Evolutionary conservation across 2,329 filamentous ascomycete genomes (phyloP).

Genomic region (Calcarisporium arbuscula): DNA sequence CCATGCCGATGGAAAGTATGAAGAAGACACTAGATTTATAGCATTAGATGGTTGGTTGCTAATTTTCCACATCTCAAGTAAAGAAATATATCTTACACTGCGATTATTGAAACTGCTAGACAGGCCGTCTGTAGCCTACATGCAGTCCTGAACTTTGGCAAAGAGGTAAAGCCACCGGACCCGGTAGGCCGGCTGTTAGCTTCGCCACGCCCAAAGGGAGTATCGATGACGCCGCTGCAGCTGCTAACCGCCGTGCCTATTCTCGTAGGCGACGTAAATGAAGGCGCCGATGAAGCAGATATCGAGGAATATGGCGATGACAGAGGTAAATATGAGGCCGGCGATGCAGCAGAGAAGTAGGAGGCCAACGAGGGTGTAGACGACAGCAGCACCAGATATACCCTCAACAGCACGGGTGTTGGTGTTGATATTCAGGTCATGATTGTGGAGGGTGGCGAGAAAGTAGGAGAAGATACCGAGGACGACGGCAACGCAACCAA

Average conservation of each 20-base stretch:
- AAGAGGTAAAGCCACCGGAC: slow-evolving; percentile 36
- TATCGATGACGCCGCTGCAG: slow-evolving; percentile 57
- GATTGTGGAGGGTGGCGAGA: slow-evolving; percentile 63
- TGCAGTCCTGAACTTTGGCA: slow-evolving; percentile 45
- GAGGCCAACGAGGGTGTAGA: slow-evolving; percentile 70
- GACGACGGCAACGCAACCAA: slow-evolving; percentile 65
- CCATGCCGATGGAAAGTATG: slow-evolving; percentile 62
- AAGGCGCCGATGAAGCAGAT: slow-evolving; percentile 69
- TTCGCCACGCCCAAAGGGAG: slow-evolving; percentile 61
- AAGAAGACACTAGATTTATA: slow-evolving; percentile 57
- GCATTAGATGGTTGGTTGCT: not conserved
- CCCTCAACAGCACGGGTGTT: slow-evolving; percentile 70
- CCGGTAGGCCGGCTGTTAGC: slow-evolving; percentile 43
- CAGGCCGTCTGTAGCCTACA: slow-evolving; percentile 72
- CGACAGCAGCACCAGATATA: slow-evolving; percentile 64
- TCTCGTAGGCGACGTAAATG: slow-evolving; percentile 74
- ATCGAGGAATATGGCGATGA: slow-evolving; percentile 69
- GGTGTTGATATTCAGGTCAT: slow-evolving; percentile 55
- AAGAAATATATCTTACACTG: slow-evolving; percentile 47
- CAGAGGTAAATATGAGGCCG: slow-evolving; percentile 65
- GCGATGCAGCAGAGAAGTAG: slow-evolving; percentile 74
- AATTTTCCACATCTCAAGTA: too few relatives aligned
- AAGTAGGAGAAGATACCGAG: slow-evolving; percentile 82
- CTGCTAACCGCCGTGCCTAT: slow-evolving; percentile 59
- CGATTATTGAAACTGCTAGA: slow-evolving; percentile 73